Conservation (phyloP, 768 basidiomycete genomes). For the Atractiella rhizophila region DNA sequence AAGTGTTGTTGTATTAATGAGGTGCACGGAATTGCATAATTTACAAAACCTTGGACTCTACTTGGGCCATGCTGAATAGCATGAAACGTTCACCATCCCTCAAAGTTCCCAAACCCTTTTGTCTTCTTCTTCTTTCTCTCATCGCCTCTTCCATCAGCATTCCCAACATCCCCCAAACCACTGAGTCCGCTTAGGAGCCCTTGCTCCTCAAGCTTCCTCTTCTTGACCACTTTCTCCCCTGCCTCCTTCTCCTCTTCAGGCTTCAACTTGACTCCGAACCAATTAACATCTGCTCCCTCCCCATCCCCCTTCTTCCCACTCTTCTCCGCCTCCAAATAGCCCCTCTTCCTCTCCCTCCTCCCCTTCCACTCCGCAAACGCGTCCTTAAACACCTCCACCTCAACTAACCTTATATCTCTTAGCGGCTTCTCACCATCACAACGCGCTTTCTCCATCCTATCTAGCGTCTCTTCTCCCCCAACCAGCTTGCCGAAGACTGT, state of each 20-base stretch:
- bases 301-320: slow-evolving; percentile 29
- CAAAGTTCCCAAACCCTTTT: slow-evolving; percentile 74
- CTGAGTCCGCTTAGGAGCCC: slow-evolving; percentile 17
- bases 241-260: slow-evolving; percentile 6
- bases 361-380: slow-evolving; percentile 82
- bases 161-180: slow-evolving; percentile 38
- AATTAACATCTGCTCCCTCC: slow-evolving; percentile 34
- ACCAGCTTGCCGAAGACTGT: slow-evolving; percentile 83
- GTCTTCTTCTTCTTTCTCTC: slow-evolving; percentile 52
- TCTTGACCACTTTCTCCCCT: slow-evolving; percentile 27
- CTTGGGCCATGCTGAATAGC: too few species aligned
- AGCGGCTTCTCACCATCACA: slow-evolving; percentile 60
- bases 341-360: slow-evolving; percentile 34
- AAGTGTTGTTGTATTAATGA: too few species aligned
- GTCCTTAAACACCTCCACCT: slow-evolving; percentile 26
- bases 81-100: slow-evolving; percentile 53
- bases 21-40: too few species aligned
- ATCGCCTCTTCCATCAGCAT: background rate
- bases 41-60: too few species aligned
- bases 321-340: slow-evolving; percentile 26
- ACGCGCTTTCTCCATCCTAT: slow-evolving; percentile 55
- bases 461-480: slow-evolving; percentile 73
- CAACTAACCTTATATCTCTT: slow-evolving; percentile 39
- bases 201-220: slow-evolving; percentile 21
- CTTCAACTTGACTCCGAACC: too few species aligned